phyloP scores from a whole-genome alignment of 805 yeast species.

The Ogataea populi-albae region DNA sequence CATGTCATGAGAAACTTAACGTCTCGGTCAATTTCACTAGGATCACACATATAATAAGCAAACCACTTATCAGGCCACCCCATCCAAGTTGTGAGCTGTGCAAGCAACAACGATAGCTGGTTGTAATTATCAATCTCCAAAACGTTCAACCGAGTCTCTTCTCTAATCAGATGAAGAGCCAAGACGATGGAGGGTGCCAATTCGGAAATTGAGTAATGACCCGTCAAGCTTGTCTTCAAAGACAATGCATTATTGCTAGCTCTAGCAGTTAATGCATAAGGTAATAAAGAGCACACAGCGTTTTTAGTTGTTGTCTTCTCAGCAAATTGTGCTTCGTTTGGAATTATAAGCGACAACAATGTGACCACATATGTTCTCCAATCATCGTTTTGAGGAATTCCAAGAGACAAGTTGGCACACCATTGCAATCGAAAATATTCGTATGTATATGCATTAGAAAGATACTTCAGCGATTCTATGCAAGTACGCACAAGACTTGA shows the following conservation, averaged over 20 bases:
- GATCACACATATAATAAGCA: constrained; percentile 46
- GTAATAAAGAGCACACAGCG: constrained; percentile 24
- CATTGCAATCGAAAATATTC: constrained; percentile 62
- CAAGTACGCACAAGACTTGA: constrained; percentile 42
- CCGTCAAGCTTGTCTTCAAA: constrained; percentile 9
- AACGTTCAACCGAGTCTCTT: constrained; percentile 64
- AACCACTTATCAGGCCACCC: constrained; percentile 73
- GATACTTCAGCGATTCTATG: constrained; percentile 47
- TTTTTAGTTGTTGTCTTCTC: constrained; percentile 16
- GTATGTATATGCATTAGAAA: constrained; percentile 56
- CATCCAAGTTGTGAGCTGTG: constrained; percentile 63
- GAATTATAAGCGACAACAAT: constrained; percentile 47
- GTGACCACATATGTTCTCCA: constrained; percentile 61
- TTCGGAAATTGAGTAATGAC: constrained; percentile 44
- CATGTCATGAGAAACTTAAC: constrained; percentile 41
- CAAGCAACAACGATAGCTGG: constrained; percentile 51
- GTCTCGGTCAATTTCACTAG: constrained; percentile 34
- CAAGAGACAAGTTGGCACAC: constrained; percentile 50
- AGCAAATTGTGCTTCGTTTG: constrained; percentile 35
- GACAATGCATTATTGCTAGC: constrained; percentile 13
- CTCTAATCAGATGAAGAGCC: constrained; percentile 72
- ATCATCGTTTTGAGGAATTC: constrained; percentile 41
- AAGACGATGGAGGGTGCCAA: constrained; percentile 61
- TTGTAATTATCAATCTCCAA: constrained; percentile 36
- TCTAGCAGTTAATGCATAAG: constrained; percentile 22